Evolutionary conservation across 2,329 filamentous ascomycete genomes (phyloP), one percentile per base, ranked within the genome.

Genomic region (Calonectria hongkongensis): DNA sequence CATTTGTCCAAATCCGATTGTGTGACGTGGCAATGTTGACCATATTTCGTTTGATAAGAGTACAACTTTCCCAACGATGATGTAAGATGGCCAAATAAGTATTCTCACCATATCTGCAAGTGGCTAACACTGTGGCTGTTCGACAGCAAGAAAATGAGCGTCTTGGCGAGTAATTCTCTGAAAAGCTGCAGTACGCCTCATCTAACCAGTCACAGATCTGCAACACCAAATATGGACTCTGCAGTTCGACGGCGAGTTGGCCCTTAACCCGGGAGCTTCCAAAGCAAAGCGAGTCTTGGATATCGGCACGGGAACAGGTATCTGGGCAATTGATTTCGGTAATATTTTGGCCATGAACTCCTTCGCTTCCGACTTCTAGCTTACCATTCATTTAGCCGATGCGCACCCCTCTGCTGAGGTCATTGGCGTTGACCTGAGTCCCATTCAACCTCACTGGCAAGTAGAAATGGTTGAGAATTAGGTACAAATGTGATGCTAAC

Each of bases 271-370:
- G 6, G 68, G 73, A 1, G n/a, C 33, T 4, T 54, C 72, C 1
- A 58, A 70, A 6, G 76, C 78, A 13, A 77, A 77, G 66, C 73
- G 78, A n/a, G 78, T 79, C 16, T 76, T 81, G 8, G 79, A 81
- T 21, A 69, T 75, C 2, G 79, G 79, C 2, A 81, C 79, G 0
- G 79, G 79, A 5, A 80, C 79, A 1, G 79, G 79, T 6, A 75
- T 79, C 12, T 80, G 79, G 78, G 78, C 78, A 5, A 76, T 80
- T 63, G 78, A 80, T 21, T 80, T 77, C 54, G 79, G 74, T 72
- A 56, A 64, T 47, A 5, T 9, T 58, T 15, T 5, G 43, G 9
- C 13, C n/a, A 13, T 2, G 12, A 2, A 15, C 8, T 7, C 18
- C 54, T 21, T 21, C 4, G 8, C 2, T 54, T 8, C 2, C 33